These are phyloP conservation scores for Agrostemma githago DNA, from an alignment of 148 eudicot genomes.

Conservation along the genomic window DNA sequence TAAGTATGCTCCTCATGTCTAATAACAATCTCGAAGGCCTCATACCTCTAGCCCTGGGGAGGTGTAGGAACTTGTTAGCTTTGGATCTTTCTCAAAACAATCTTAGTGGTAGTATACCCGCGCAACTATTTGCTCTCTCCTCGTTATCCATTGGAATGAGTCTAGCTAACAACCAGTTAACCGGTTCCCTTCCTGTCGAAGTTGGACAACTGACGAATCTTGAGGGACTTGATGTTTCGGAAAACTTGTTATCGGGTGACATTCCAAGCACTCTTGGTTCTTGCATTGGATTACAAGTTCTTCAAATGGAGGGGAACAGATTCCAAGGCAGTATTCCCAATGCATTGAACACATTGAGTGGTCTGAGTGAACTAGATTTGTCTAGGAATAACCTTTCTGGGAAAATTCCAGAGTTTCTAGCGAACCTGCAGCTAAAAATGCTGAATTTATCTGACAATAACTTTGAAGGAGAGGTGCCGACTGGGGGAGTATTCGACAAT, in stretches of 20 bases:
- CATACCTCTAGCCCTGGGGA: constrained; percentile 39
- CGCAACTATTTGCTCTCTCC: constrained; percentile 21
- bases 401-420: constrained; percentile 27
- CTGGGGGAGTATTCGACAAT: constrained; percentile 29
- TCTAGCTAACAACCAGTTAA: constrained; percentile 24
- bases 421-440: constrained; percentile 8
- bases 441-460: constrained; percentile 32
- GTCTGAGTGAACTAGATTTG: constrained; percentile 28
- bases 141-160: neutral
- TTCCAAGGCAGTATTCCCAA: constrained; percentile 24
- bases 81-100: constrained; percentile 28
- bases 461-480: constrained; percentile 39
- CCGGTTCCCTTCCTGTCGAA: constrained; percentile 29
- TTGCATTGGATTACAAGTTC: constrained; percentile 14
- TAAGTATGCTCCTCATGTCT: constrained; percentile 15
- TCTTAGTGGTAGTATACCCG: constrained; percentile 32
- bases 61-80: constrained; percentile 20
- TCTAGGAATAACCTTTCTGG: constrained; percentile 38
- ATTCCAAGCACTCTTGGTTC: constrained; percentile 28
- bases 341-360: constrained; percentile 3
- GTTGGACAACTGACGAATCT: constrained; percentile 29
- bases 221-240: constrained; percentile 14
- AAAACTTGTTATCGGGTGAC: constrained; percentile 30
- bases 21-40: constrained; percentile 26
- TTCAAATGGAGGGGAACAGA: constrained; percentile 25